Evolutionary conservation across 352 stramenopile genomes (phyloP).

Genomic region (Pythium chondricola): DNA sequence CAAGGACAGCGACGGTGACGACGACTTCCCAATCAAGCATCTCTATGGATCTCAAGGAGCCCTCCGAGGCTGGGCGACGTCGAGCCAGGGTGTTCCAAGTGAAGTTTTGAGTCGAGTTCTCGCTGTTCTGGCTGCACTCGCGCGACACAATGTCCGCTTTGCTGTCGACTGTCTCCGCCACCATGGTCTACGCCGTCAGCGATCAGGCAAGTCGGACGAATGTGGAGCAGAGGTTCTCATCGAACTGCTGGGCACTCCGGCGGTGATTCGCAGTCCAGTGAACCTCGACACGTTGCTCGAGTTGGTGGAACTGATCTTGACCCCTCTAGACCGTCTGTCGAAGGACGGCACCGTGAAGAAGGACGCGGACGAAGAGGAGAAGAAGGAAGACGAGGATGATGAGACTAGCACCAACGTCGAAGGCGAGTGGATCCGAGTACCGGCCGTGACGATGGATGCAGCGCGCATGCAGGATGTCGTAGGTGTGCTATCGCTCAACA

Average conservation of each 20-base stretch:
- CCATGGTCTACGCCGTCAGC: conserved; percentile 42
- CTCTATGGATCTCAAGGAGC: conserved; percentile 54
- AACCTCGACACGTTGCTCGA: conserved; percentile 92
- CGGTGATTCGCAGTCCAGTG: conserved; percentile 84
- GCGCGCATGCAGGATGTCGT: conserved; percentile 53
- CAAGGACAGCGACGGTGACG: conserved; percentile 26
- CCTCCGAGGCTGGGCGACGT: conserved; percentile 8
- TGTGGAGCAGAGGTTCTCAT: conserved; percentile 69
- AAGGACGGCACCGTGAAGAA: conserved; percentile 19
- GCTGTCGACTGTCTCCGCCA: conserved; percentile 81
- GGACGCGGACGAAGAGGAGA: conserved; percentile 25
- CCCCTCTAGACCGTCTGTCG: conserved; percentile 79
- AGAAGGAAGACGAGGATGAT: conserved; percentile 37
- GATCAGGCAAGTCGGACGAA: conserved; percentile 14
- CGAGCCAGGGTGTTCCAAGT: conserved; percentile 45
- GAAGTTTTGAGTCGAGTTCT: conserved; percentile 90
- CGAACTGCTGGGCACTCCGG: conserved; percentile 81
- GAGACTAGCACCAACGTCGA: conserved; percentile 1
- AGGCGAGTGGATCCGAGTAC: conserved; percentile 62
- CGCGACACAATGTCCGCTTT: conserved; percentile 90
- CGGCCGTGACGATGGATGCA: conserved; percentile 47
- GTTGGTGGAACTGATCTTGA: conserved; percentile 86
- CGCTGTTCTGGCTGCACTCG: conserved; percentile 78
- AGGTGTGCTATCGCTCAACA: conserved; percentile 65
- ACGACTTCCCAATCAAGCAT: conserved; percentile 49